Conservation (phyloP, 768 basidiomycete genomes). For the Pulveroboletus ravenelii region DNA sequence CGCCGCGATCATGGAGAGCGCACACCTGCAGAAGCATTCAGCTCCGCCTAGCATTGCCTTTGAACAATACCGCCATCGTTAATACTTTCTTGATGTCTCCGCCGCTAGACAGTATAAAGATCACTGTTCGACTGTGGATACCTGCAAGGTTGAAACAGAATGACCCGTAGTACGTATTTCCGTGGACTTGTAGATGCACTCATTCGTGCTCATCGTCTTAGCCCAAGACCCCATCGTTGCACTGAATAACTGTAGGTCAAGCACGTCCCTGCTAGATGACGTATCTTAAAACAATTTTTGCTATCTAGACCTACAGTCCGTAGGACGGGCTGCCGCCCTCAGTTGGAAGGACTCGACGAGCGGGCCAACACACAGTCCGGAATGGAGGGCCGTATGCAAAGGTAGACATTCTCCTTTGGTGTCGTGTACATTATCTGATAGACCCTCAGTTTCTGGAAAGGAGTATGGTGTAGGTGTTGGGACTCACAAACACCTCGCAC, state of each 20-base stretch:
- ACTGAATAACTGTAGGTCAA: slow-evolving; percentile 40
- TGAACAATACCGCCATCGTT: slow-evolving; percentile 22
- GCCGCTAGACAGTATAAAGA: slow-evolving; percentile 26
- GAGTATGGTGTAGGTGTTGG: slow-evolving; percentile 47
- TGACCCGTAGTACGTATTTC: slow-evolving; percentile 19
- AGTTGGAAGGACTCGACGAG: slow-evolving; percentile 49
- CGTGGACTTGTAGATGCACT: background rate
- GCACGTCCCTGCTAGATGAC: background rate
- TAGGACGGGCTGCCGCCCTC: slow-evolving; percentile 38
- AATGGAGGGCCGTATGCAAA: slow-evolving; percentile 59
- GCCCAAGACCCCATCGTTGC: slow-evolving; percentile 28
- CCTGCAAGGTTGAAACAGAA: slow-evolving; percentile 14
- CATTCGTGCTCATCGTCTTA: slow-evolving; percentile 15
- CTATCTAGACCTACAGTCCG: slow-evolving; percentile 50
- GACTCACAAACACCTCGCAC: slow-evolving; percentile 47
- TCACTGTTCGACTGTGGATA: slow-evolving; percentile 13
- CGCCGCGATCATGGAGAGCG: slow-evolving; percentile 29
- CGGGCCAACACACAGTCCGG: slow-evolving; percentile 42
- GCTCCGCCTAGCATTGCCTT: slow-evolving; percentile 29
- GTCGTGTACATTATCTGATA: slow-evolving; percentile 13
- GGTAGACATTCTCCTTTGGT: slow-evolving; percentile 34
- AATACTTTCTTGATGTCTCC: slow-evolving; percentile 17
- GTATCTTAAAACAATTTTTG: background rate
- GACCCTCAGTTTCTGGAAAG: slow-evolving; percentile 44
- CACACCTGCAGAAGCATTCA: slow-evolving; percentile 19